phyloP scores from a whole-genome alignment of 2,329 filamentous ascomycete species.

The Calycina herbarum region DNA sequence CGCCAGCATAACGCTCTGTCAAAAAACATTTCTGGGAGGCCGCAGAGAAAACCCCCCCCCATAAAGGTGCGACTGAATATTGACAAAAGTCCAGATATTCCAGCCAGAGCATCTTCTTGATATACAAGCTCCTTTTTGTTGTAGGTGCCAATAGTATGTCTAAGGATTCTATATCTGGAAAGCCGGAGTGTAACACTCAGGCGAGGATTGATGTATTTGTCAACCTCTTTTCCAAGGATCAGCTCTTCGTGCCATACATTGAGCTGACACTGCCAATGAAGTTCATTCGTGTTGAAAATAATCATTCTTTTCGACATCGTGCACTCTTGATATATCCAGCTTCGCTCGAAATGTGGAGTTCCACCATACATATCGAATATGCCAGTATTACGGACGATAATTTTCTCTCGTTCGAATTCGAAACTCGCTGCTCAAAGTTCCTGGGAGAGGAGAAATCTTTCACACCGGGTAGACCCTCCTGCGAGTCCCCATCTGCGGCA shows the following conservation, averaged over 20 bases:
- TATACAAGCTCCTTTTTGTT: neutral
- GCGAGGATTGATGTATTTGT: neutral
- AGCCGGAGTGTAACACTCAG: neutral
- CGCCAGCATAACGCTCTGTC: neutral
- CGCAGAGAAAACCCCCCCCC: neutral
- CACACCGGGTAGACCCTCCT: neutral
- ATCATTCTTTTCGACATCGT: conserved; percentile 5
- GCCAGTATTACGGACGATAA: neutral
- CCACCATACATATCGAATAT: neutral
- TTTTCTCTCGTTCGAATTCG: neutral
- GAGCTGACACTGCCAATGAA: neutral
- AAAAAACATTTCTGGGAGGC: conserved; percentile 2
- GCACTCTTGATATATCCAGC: conserved; percentile 1
- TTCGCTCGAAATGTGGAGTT: neutral
- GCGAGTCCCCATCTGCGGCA: neutral
- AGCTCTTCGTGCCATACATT: neutral
- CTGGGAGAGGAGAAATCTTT: neutral
- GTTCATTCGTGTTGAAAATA: neutral
- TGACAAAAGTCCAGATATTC: neutral
- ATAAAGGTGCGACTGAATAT: neutral
- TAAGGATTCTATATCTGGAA: neutral
- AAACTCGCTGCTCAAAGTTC: neutral
- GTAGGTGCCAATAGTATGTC: neutral
- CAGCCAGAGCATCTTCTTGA: conserved; percentile 3
- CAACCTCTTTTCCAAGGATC: neutral